Conservation (phyloP, 2,329 filamentous ascomycete genomes). For the Verticillium tricorpus region DNA sequence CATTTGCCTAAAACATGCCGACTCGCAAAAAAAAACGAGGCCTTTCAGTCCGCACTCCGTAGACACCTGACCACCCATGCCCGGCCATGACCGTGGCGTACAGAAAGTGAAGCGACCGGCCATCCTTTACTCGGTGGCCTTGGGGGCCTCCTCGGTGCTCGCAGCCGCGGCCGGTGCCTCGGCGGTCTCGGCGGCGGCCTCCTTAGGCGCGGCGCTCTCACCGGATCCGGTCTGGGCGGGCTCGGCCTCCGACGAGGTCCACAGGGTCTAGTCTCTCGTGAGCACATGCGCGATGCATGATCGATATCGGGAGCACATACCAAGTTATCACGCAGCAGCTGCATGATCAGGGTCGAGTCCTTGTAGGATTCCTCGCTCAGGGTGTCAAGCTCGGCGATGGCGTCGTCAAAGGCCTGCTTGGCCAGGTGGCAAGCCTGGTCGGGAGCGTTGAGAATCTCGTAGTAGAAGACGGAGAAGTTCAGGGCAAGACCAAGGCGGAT, state of each 20-base stretch:
- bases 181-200: conserved; percentile 46
- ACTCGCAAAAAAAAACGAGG: conserved; percentile 47
- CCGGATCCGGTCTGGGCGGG: conserved; percentile 52
- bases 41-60: conserved; percentile 57
- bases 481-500: conserved; percentile 88
- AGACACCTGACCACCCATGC: conserved; percentile 56
- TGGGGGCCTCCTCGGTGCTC: conserved; percentile 59
- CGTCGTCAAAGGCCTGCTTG: conserved; percentile 94
- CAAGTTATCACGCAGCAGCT: conserved; percentile 94
- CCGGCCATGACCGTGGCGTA: conserved; percentile 34
- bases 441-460: conserved; percentile 97
- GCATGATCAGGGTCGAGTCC: conserved; percentile 98
- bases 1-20: conserved; percentile 42
- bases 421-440: conserved; percentile 97
- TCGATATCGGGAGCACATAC: conserved; percentile 43
- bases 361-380: conserved; percentile 99
- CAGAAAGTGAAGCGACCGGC: conserved; percentile 13
- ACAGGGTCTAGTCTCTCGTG: conserved; percentile 70
- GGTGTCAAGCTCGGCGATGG: conserved; percentile 96
- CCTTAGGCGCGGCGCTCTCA: conserved; percentile 44
- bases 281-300: background rate
- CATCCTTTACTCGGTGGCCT: conserved; percentile 53
- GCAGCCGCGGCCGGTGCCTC: conserved; percentile 54
- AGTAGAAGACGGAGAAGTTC: conserved; percentile 99
- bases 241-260: conserved; percentile 98